Conservation (phyloP, 73 alveolate genomes). For the Stentor roeselii region DNA sequence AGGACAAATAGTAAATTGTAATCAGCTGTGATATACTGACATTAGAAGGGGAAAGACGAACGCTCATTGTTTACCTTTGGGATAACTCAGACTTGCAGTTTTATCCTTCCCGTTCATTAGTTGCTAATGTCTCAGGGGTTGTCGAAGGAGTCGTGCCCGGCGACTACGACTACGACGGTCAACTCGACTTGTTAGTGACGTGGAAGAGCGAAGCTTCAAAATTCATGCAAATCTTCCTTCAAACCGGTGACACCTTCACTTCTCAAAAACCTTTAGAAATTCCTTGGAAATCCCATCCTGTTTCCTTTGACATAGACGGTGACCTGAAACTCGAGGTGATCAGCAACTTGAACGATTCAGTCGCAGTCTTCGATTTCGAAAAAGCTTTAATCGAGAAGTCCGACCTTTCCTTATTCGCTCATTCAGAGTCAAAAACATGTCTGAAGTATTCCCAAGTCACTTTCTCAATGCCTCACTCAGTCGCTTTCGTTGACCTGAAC, state of each 20-base stretch:
- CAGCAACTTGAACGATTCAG: background rate
- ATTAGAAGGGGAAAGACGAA: background rate
- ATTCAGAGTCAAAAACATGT: background rate
- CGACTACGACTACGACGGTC: background rate
- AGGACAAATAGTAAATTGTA: conserved; percentile 14
- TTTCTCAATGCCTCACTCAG: conserved; percentile 52
- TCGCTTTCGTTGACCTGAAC: conserved; percentile 55
- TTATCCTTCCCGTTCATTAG: background rate
- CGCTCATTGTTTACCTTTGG: background rate
- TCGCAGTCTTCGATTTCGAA: background rate
- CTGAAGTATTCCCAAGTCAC: background rate
- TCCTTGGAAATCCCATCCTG: conserved; percentile 4
- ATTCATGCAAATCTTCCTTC: conserved; percentile 3
- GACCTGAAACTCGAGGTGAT: background rate
- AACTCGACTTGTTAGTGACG: background rate
- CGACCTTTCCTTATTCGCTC: background rate
- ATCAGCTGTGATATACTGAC: background rate
- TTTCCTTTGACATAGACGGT: background rate
- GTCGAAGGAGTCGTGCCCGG: background rate
- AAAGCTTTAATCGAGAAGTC: background rate
- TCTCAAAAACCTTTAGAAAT: background rate
- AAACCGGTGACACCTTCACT: background rate
- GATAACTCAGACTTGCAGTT: background rate
- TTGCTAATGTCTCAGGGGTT: background rate
- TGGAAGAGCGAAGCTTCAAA: background rate